Conservation (phyloP, 2,329 filamentous ascomycete species). For the Botrytis deweyae region DNA sequence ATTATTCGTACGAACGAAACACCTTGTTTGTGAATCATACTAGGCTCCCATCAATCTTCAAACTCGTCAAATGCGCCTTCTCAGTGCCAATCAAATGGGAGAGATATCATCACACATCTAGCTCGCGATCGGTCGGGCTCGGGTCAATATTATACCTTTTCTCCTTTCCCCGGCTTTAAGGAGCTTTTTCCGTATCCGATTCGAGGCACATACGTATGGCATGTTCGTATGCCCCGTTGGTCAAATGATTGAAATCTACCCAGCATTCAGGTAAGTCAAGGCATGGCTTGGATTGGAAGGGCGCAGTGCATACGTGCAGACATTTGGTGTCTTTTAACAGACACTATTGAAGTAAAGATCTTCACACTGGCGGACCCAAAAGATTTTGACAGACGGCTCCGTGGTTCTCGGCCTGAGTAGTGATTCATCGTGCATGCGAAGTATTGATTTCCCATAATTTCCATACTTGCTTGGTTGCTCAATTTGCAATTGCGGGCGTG, state of each 20-base stretch:
- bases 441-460: constrained; percentile 2
- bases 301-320: constrained; percentile 13
- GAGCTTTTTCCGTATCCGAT: neutral
- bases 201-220: neutral
- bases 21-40: neutral
- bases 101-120: neutral
- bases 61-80: constrained; percentile 3
- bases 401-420: neutral
- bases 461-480: neutral
- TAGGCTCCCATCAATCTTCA: constrained; percentile 9
- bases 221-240: constrained; percentile 5
- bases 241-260: constrained; percentile 14
- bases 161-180: neutral
- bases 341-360: neutral
- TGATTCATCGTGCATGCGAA: constrained; percentile 16
- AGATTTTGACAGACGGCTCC: neutral
- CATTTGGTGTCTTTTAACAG: neutral
- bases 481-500: neutral
- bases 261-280: constrained; percentile 13
- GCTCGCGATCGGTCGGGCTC: neutral
- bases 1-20: neutral
- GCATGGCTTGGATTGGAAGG: constrained; percentile 3
- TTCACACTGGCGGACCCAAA: neutral
- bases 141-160: neutral
- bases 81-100: neutral